Evolutionary conservation across 106 monocot species (phyloP), one percentile per base, ranked within the genome.

Genomic region (Dendrobium nobile): DNA sequence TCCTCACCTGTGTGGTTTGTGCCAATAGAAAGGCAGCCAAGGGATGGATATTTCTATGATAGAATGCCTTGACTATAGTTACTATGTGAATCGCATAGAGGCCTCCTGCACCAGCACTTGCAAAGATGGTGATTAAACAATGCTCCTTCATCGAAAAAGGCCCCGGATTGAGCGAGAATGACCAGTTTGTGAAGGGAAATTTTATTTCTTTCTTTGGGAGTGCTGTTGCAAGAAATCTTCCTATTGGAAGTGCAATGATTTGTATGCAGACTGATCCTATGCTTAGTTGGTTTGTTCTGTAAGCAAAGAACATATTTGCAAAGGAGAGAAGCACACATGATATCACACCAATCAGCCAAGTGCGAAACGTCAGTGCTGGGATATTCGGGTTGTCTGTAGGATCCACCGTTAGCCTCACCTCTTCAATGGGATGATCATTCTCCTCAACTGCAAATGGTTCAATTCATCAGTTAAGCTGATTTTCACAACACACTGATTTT

Each of bases 91-190:
- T 80, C 70, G 76, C 20, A 20, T 76, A 76, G 48, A 76, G 24
- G 22, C 76, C 76, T 2, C 65, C 75, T 8, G 74, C 75, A 3
- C 84, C 84, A 1, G 75, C 5, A 20, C 58, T 51, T 15, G 84
- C 84, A 24, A 84, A 80, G 19, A 84, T 79, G 27, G 79, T 80
- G 79, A 84, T 84, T 33, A 84, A 65, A 40, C 45, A 58, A 9
- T 84, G 84, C 81, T 85, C 85, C 72, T 85, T 85, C 11, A 85
- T 68, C n/a, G 47, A 77, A 41, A 85, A 85, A 6, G 85, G 80
- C 5, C 80, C 80, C 0, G 85, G 85, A 37, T 85, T 85, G 15
- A 85, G 48, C 0, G 85, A 55, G 68, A 85, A 85, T 11, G 70
- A 40, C 54, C 80, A 81, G n/a, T 15, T 17, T 1, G 43, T 67